Base-by-base conservation (phyloP, 1,284 basidiomycete genomes). In the Bjerkandera adusta region DNA sequence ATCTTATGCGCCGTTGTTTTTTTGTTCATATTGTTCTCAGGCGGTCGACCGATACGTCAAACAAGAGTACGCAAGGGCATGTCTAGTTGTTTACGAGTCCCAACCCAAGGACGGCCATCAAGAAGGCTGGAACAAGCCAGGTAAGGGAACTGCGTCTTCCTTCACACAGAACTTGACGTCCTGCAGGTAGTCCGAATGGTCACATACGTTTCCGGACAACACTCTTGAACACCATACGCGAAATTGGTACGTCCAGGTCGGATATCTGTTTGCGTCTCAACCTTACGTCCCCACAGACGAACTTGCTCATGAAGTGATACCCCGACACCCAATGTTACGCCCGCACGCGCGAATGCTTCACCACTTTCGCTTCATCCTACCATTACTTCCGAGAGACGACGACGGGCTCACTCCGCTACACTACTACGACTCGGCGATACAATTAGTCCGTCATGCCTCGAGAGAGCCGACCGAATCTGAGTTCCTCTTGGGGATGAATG, bases 71-170 rank as follows among this genome's bases (percentile, higher is more conserved):
- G 77, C 82, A 4, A 80, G 91, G 15, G 75, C 85, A 20, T 88
- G 88, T 55, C 71, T 92, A 35, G 78, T 92, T 51, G 76, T 85
- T 12, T 81, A 88, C 63, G 81, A 89, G 58, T 84, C 85, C 11
- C 76, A 85, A 52, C 89, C 91, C 10, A 84, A 80, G 55, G 78
- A 81, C 36, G 78, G 76, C 1, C 68, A 71, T 50, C 90, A 89
- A 55, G 79, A 85, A 50, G 91, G 91, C 11, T 93, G 90, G 89
- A 90, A 90, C 13, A 68, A 73, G 54, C 89, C 84, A 49, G 85
- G 86, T 82, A 53, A 47, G 76, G 5, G 29, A 3, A n/a, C 29
- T 29, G 10, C 27, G n/a, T 5, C 18, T 26, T 16, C 20, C 22
- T 15, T 26, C 11, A 26, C 39, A 16, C 38, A 33, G 25, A 36